Evolutionary conservation across 73 alveolate genomes (phyloP).

Genomic region (Tetrahymena thermophila): DNA sequence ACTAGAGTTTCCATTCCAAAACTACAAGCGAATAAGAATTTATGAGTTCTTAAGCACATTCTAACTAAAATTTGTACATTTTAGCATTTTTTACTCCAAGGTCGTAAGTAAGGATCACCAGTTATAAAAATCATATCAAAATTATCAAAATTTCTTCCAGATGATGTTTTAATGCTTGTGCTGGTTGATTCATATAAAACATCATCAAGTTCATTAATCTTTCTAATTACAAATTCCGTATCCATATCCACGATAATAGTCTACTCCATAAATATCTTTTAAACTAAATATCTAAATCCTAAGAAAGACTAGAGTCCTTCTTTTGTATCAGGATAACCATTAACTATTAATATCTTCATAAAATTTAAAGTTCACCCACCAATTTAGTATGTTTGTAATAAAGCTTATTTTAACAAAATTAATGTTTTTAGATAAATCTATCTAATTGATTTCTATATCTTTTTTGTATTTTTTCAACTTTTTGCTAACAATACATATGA

Average conservation of each 20-base stretch:
- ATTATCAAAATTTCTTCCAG: not conserved
- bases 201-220: not conserved
- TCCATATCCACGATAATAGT: not conserved
- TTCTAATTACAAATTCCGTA: not conserved
- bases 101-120: not conserved
- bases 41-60: not conserved
- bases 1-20: not conserved
- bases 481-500: not conserved
- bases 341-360: not conserved
- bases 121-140: not conserved
- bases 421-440: not conserved
- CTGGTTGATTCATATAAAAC: not conserved
- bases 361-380: too few relatives aligned
- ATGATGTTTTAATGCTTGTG: not conserved
- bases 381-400: not conserved
- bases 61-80: not conserved
- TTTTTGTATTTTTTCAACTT: not conserved
- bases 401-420: too few relatives aligned
- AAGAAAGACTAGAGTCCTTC: not conserved
- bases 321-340: not conserved
- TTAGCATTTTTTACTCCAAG: not conserved
- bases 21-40: not conserved
- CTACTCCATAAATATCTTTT: not conserved
- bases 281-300: not conserved
- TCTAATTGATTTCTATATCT: not conserved